These are phyloP conservation scores for Kregervanrija delftensis DNA, from an alignment of 805 yeast genomes.

Conservation along the genomic window DNA sequence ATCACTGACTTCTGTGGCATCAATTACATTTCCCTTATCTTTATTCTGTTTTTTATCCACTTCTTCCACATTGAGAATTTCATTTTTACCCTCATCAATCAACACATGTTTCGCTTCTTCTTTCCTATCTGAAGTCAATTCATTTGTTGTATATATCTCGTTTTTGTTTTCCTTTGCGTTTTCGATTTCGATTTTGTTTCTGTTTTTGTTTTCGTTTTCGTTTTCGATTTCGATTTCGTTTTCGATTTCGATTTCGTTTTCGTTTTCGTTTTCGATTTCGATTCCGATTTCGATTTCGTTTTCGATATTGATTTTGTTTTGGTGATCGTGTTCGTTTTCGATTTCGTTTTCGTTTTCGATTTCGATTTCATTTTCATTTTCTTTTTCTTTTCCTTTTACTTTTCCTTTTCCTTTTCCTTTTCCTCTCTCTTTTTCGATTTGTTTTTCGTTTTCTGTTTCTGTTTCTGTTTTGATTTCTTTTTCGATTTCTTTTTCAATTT, in stretches of 20 bases:
- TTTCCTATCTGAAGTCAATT: not conserved
- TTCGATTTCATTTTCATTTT: not conserved
- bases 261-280: not conserved
- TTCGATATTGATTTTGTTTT: not conserved
- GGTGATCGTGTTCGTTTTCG: not conserved
- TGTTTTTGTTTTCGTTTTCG: not conserved
- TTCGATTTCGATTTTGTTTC: not conserved
- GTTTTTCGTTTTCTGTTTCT: not conserved
- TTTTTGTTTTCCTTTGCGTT: not conserved
- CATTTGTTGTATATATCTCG: not conserved
- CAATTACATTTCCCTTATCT: not conserved
- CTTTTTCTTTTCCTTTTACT: not conserved
- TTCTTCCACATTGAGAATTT: conserved; percentile 1
- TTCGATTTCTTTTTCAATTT: not conserved
- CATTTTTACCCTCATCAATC: conserved; percentile 2
- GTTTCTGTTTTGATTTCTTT: not conserved
- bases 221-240: not conserved
- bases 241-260: not conserved
- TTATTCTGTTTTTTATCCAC: not conserved
- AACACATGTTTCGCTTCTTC: not conserved
- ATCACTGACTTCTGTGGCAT: not conserved
- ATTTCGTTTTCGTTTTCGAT: not conserved
- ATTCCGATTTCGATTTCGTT: not conserved
- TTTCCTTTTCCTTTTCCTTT: not conserved
- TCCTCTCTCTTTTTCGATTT: not conserved